These are phyloP conservation scores for Aphanomyces stellatus DNA, from an alignment of 352 stramenopile species.

Conservation along the genomic window DNA sequence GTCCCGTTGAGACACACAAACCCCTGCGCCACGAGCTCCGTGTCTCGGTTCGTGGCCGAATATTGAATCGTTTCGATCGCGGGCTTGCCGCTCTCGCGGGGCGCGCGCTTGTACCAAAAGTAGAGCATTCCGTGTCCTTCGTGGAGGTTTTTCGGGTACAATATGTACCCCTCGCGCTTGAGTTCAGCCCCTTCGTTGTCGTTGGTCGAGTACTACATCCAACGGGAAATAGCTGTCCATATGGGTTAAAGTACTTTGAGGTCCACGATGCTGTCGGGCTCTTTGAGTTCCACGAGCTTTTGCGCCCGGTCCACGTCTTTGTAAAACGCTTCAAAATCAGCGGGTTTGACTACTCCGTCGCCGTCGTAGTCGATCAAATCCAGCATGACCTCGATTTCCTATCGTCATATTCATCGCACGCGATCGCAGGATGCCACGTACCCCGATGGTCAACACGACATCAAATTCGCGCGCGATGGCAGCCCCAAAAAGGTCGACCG, in stretches of 20 bases:
- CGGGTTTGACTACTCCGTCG: constrained; percentile 52
- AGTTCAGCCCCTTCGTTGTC: constrained; percentile 51
- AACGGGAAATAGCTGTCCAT: neutral
- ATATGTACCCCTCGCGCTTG: constrained; percentile 42
- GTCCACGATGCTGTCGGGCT: constrained; percentile 48
- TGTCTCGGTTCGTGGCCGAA: constrained; percentile 45
- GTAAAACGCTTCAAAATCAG: constrained; percentile 61
- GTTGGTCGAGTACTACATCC: too few species aligned
- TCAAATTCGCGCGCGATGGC: constrained; percentile 62
- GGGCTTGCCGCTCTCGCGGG: constrained; percentile 50
- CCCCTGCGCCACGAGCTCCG: constrained; percentile 59
- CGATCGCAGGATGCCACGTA: constrained; percentile 23
- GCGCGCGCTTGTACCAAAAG: constrained; percentile 50
- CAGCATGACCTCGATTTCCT: constrained; percentile 62
- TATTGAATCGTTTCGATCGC: constrained; percentile 64
- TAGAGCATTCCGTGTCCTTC: constrained; percentile 24
- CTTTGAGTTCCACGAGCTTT: constrained; percentile 39
- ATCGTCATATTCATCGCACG: neutral
- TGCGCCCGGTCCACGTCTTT: constrained; percentile 50
- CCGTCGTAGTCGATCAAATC: constrained; percentile 57
- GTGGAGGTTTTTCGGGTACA: constrained; percentile 7
- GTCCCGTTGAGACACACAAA: constrained; percentile 43
- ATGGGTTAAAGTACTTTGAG: constrained; percentile 34
- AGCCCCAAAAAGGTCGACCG: constrained; percentile 47
- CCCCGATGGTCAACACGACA: constrained; percentile 65